phyloP scores from a whole-genome alignment of 2,329 filamentous ascomycete species.

The Fusarium fujikuroi region DNA sequence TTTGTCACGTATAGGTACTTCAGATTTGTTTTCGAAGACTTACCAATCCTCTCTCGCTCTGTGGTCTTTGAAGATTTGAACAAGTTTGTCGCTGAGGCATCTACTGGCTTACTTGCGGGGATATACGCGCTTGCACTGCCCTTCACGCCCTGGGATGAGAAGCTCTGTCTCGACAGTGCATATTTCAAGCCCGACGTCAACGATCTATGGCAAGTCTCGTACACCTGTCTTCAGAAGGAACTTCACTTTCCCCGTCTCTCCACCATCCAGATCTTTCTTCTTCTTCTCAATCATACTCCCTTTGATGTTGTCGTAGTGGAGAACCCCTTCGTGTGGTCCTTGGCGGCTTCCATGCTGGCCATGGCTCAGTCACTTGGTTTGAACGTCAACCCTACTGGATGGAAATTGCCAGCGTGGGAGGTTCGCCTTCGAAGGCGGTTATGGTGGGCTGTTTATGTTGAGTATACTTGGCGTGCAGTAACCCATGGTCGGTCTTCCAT shows the following conservation, averaged over 20 bases:
- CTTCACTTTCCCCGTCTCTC: slow-evolving; percentile 1
- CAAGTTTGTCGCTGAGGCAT: neutral
- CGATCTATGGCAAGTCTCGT: neutral
- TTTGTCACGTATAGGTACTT: neutral
- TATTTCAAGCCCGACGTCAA: neutral
- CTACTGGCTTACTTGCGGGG: neutral
- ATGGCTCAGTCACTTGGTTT: neutral
- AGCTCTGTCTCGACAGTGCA: slow-evolving; percentile 4
- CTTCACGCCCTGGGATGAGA: slow-evolving; percentile 8
- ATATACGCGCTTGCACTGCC: slow-evolving; percentile 1
- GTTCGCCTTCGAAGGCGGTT: neutral
- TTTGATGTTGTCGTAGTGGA: neutral
- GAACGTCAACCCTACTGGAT: neutral
- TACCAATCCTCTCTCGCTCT: neutral
- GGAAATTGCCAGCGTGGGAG: neutral
- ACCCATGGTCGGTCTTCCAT: neutral
- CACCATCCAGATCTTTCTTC: neutral
- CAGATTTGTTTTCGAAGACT: neutral
- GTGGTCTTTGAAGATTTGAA: neutral
- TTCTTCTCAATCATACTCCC: neutral
- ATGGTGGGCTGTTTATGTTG: slow-evolving; percentile 3
- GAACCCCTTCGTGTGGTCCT: neutral
- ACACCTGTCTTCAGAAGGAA: neutral
- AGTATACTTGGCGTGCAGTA: slow-evolving; percentile 1
- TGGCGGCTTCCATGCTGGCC: neutral